Conservation (phyloP, 148 eudicot genomes). For the Fagopyrum esculentum region DNA sequence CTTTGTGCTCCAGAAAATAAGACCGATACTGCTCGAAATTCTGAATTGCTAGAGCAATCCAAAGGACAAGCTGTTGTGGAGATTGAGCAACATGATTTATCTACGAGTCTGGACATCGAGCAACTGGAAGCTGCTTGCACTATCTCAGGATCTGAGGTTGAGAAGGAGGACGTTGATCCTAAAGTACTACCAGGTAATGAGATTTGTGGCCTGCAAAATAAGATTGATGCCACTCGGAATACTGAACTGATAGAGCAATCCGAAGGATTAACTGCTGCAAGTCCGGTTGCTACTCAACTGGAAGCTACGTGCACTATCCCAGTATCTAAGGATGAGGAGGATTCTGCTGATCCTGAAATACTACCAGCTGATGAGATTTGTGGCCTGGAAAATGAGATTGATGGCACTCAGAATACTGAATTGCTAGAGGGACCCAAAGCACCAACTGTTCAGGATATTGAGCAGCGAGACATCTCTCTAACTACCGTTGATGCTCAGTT, state of each 20-base stretch:
- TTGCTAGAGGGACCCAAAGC: neutral
- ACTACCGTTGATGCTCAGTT: too few species aligned
- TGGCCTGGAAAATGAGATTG: neutral
- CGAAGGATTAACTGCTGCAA: too few species aligned
- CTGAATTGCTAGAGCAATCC: neutral
- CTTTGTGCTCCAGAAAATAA: neutral
- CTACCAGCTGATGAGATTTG: neutral
- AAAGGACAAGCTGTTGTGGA: neutral
- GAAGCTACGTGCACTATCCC: too few species aligned
- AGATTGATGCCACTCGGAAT: neutral
- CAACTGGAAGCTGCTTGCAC: neutral
- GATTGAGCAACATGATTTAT: neutral
- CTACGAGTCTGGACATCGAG: neutral
- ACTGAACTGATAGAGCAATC: too few species aligned
- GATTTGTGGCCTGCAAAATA: neutral
- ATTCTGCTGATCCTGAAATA: slow-evolving; percentile 2
- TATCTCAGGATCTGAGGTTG: neutral
- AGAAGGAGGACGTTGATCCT: neutral
- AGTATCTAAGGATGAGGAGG: neutral
- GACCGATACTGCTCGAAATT: neutral
- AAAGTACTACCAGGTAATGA: neutral
- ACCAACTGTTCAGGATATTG: neutral
- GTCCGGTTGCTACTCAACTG: neutral
- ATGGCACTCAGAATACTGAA: neutral
- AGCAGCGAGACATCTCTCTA: neutral